Evolutionary conservation across 164 flowering plant genomes (phyloP).

Genomic region (Cinnamomum chago): DNA sequence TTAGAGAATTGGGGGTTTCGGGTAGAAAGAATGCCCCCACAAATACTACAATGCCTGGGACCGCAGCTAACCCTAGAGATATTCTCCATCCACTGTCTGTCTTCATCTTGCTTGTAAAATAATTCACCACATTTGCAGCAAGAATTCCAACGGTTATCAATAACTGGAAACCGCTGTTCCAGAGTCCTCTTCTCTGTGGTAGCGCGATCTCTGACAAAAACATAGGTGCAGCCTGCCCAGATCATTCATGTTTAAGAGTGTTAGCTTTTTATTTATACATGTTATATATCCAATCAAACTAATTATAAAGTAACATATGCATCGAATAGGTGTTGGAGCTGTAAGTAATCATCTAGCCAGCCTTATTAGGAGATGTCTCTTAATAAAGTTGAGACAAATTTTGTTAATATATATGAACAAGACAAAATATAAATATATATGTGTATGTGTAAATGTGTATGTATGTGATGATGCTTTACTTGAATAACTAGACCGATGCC

Average conservation of each 20-base stretch:
- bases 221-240: conserved; percentile 10
- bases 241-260: no score
- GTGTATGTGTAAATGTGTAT: no score
- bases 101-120: conserved; percentile 12
- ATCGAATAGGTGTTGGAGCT: no score
- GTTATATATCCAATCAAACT: no score
- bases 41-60: conserved; percentile 14
- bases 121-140: conserved; percentile 15
- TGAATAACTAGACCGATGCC: background rate
- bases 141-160: conserved; percentile 17
- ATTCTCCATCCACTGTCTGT: conserved; percentile 18
- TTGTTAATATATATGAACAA: no score
- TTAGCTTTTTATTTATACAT: no score
- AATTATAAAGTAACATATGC: no score
- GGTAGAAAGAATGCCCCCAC: conserved; percentile 12
- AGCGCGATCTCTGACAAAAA: conserved; percentile 15
- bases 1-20: conserved; percentile 19
- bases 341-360: no score
- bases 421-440: no score
- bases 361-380: no score
- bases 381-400: no score
- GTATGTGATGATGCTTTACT: background rate
- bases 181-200: conserved; percentile 11
- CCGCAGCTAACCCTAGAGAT: conserved; percentile 13
- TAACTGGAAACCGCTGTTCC: conserved; percentile 17